Percentiles rank a stretch among this genome's conserved stretches.
Conservation (phyloP, 139 green algal genomes). For the Desmodesmus armatus region DNA sequence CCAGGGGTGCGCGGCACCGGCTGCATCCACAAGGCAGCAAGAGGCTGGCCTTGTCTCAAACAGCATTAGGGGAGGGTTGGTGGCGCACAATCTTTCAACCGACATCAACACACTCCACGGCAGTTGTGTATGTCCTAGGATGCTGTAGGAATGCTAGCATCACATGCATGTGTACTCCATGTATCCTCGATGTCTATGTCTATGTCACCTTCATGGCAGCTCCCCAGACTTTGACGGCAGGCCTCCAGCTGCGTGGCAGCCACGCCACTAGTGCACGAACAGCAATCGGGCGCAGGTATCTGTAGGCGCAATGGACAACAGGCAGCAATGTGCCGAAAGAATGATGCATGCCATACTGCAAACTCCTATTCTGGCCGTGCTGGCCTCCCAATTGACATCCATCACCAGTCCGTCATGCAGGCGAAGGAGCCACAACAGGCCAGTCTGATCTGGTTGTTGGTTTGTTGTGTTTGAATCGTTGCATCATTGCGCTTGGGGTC, state of each 20-base stretch:
- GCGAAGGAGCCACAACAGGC: not conserved
- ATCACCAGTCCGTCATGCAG: not conserved
- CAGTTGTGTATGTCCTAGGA: not conserved
- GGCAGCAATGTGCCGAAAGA: not conserved
- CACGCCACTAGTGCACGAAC: conserved; percentile 20
- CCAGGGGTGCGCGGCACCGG: too few species aligned
- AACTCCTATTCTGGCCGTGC: not conserved
- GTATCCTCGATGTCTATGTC: not conserved
- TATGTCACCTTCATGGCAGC: conserved; percentile 7
- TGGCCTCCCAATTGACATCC: not conserved
- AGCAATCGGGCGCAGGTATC: not conserved
- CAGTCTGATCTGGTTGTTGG: not conserved
- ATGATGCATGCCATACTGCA: not conserved
- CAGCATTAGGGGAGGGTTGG: not conserved
- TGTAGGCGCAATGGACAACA: not conserved
- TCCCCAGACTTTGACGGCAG: conserved; percentile 30
- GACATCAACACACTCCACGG: not conserved
- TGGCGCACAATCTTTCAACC: not conserved
- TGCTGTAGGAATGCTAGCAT: not conserved
- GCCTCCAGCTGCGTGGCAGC: conserved; percentile 3
- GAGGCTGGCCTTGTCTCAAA: not conserved
- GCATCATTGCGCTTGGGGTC: not conserved
- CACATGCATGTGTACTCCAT: not conserved
- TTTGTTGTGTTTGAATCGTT: not conserved
- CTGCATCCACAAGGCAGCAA: not conserved